A percentile compares a stretch with the other conserved stretches of the same genome.
Evolutionary conservation across 139 green algal species (phyloP).

Genomic region (Parachlorella kessleri): DNA sequence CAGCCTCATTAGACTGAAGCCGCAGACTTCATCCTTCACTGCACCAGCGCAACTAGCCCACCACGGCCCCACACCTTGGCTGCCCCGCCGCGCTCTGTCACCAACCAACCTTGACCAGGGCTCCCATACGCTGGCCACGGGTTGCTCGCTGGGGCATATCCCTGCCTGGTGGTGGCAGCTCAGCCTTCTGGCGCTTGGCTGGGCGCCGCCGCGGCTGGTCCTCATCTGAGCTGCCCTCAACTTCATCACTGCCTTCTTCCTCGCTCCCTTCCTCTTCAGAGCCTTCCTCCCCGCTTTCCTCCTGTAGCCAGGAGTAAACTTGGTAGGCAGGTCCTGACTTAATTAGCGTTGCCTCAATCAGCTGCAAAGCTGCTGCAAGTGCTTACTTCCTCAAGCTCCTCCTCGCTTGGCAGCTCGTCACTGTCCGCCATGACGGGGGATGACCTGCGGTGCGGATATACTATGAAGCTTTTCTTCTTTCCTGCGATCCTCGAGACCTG

Average conservation of each 20-base stretch:
- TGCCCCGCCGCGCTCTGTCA: too few species aligned
- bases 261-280: conserved; percentile 28
- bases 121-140: conserved; percentile 49
- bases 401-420: neutral
- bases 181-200: neutral
- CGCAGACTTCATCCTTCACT: too few species aligned
- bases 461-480: too few species aligned
- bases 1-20: too few species aligned
- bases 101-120: conserved; percentile 1
- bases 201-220: conserved; percentile 3
- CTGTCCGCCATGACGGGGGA: neutral
- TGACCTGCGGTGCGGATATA: too few species aligned
- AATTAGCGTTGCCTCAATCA: too few species aligned
- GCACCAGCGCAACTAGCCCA: neutral
- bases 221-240: conserved; percentile 2
- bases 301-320: too few species aligned
- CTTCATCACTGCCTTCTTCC: conserved; percentile 11
- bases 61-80: neutral
- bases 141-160: conserved; percentile 52
- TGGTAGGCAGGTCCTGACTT: too few species aligned
- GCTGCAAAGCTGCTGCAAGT: neutral
- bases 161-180: conserved; percentile 30
- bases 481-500: too few species aligned
- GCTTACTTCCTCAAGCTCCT: neutral
- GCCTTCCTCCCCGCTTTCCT: conserved; percentile 9